Percentiles rank a stretch among this genome's conserved stretches.
These are phyloP conservation scores for Aspergillus haitiensis DNA, from an alignment of 495 filamentous ascomycete genomes.

Conservation along the genomic window DNA sequence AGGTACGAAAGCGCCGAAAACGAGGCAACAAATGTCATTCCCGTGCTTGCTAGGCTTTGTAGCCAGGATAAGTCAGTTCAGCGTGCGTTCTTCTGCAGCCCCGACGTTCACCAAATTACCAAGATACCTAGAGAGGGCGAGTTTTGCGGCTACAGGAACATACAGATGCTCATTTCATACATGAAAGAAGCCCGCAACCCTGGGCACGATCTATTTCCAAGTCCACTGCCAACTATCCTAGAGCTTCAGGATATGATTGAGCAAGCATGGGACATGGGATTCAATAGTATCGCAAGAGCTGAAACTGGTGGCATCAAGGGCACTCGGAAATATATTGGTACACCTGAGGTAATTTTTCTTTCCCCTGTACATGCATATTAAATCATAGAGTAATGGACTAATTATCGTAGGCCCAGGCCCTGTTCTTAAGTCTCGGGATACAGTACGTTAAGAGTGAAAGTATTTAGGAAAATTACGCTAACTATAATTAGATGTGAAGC, in stretches of 20 bases:
- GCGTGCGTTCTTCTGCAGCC: slow-evolving; percentile 77
- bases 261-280: slow-evolving; percentile 82
- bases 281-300: slow-evolving; percentile 67
- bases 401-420: slow-evolving; percentile 67
- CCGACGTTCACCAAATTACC: slow-evolving; percentile 73
- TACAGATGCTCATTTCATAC: slow-evolving; percentile 89
- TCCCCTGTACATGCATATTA: neutral
- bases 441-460: slow-evolving; percentile 45
- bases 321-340: slow-evolving; percentile 95
- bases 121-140: slow-evolving; percentile 80
- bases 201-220: slow-evolving; percentile 60
- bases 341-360: slow-evolving; percentile 66
- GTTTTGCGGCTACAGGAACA: slow-evolving; percentile 98
- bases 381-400: slow-evolving; percentile 1
- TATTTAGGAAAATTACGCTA: neutral
- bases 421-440: slow-evolving; percentile 70
- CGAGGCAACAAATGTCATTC: slow-evolving; percentile 66
- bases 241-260: slow-evolving; percentile 89
- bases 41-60: slow-evolving; percentile 69
- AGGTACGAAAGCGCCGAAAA: slow-evolving; percentile 56
- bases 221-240: slow-evolving; percentile 73
- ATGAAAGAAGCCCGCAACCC: slow-evolving; percentile 57
- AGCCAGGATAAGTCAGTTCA: slow-evolving; percentile 62
- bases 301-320: slow-evolving; percentile 88
- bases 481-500: slow-evolving; percentile 49